Percentiles rank a stretch among this genome's conserved stretches.
phyloP scores from a whole-genome alignment of 1,284 basidiomycete genomes.

The Pascua guehoae region DNA sequence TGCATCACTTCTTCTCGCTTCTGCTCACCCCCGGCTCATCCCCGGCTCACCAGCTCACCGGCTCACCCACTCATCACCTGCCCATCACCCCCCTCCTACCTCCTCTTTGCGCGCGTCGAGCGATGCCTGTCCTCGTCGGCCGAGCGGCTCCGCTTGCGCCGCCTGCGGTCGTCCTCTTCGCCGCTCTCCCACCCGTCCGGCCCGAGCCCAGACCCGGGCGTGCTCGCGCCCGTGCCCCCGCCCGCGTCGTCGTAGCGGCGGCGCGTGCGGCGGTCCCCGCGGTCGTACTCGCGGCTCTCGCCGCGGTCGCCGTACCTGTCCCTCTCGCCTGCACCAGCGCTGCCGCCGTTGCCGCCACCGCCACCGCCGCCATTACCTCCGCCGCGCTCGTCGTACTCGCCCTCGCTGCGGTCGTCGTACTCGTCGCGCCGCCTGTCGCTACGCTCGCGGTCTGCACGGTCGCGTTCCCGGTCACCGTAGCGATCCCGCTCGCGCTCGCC shows the following conservation, averaged over 20 bases:
- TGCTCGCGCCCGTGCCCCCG: neutral
- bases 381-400: constrained; percentile 17
- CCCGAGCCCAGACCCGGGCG: constrained; percentile 10
- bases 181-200: constrained; percentile 34
- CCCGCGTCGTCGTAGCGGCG: constrained; percentile 1
- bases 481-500: constrained; percentile 11
- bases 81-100: neutral
- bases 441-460: constrained; percentile 10
- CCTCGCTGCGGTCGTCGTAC: constrained; percentile 10
- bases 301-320: constrained; percentile 12
- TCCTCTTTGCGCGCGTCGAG: constrained; percentile 9
- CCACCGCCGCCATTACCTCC: constrained; percentile 9
- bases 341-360: constrained; percentile 4
- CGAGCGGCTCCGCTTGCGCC: constrained; percentile 14
- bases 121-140: constrained; percentile 11
- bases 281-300: constrained; percentile 7
- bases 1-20: too few relatives aligned
- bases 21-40: too few relatives aligned
- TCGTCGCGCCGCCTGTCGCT: constrained; percentile 9
- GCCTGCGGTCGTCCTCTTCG: constrained; percentile 26
- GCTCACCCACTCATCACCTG: too few relatives aligned
- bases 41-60: too few relatives aligned
- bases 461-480: constrained; percentile 9
- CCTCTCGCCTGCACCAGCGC: constrained; percentile 5
- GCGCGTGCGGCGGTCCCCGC: neutral